phyloP scores from a whole-genome alignment of 139 green algal species.

The Asterochloris sp. region DNA sequence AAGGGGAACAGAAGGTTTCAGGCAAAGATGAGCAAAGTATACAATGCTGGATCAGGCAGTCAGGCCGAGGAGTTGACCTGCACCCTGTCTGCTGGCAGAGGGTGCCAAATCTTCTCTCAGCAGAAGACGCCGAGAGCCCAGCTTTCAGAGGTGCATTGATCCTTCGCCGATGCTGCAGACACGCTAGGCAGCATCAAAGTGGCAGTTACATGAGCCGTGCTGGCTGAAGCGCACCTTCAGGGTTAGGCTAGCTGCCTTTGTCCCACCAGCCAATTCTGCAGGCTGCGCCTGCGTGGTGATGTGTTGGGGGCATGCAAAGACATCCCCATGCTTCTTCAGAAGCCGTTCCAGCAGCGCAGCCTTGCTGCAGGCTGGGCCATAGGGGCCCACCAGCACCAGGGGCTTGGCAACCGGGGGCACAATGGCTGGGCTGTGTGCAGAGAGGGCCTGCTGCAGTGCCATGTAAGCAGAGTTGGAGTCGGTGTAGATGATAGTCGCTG shows the following conservation, averaged over 20 bases:
- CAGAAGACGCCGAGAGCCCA: neutral
- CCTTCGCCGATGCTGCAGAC: neutral
- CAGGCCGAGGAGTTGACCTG: too few species aligned
- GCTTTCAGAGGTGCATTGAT: neutral
- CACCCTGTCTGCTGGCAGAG: too few species aligned
- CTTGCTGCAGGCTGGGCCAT: conserved; percentile 46
- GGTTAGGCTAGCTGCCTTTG: too few species aligned
- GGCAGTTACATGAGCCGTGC: neutral
- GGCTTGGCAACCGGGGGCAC: conserved; percentile 42
- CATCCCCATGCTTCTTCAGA: conserved; percentile 32
- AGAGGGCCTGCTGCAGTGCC: conserved; percentile 29
- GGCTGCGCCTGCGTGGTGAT: conserved; percentile 21
- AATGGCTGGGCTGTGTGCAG: conserved; percentile 35
- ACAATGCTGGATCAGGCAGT: neutral
- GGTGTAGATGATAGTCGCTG: too few species aligned
- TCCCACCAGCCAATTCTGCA: too few species aligned
- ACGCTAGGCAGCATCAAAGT: neutral
- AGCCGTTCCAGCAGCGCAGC: conserved; percentile 47
- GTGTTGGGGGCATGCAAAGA: conserved; percentile 36
- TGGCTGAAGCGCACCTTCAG: neutral
- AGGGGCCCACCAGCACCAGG: conserved; percentile 58
- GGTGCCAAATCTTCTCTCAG: too few species aligned
- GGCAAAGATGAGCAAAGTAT: neutral
- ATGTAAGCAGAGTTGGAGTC: conserved; percentile 1
- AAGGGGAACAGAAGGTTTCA: neutral